These are phyloP conservation scores for Blastobotrys robertii DNA, from an alignment of 805 yeast species.

Conservation along the genomic window DNA sequence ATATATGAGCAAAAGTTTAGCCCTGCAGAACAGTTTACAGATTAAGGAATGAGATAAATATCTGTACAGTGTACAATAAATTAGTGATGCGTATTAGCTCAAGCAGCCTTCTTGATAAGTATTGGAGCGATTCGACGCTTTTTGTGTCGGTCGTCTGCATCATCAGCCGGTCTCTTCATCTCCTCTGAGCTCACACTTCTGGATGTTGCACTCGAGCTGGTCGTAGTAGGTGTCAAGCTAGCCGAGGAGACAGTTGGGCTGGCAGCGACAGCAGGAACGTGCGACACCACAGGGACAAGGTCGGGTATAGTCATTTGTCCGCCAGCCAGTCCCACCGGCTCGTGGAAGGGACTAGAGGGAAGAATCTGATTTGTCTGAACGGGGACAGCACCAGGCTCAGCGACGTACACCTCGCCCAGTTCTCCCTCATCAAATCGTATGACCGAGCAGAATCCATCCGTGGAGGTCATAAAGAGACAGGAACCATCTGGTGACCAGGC, in stretches of 20 bases:
- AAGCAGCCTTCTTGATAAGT: constrained; percentile 13
- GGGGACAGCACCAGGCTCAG: no score
- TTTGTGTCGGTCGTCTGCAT: constrained; percentile 14
- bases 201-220: constrained; percentile 1
- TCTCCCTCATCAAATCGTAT: constrained; percentile 43
- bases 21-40: no score
- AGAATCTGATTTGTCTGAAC: no score
- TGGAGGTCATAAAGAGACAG: constrained; percentile 62
- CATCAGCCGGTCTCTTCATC: no score
- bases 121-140: constrained; percentile 33
- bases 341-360: constrained; percentile 1
- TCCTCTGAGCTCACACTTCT: no score
- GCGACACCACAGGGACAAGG: constrained; percentile 13
- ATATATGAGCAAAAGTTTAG: no score
- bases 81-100: no score
- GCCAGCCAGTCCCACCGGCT: neutral
- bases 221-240: constrained; percentile 2
- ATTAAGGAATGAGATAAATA: no score
- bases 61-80: no score
- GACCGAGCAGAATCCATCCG: constrained; percentile 86
- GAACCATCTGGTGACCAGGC: constrained; percentile 77
- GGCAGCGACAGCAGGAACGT: constrained; percentile 12
- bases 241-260: constrained; percentile 3
- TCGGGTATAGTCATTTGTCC: constrained; percentile 3
- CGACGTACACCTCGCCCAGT: constrained; percentile 38